Evolutionary conservation across 345 rosid species (phyloP).

Genomic region (Alliaria petiolata): DNA sequence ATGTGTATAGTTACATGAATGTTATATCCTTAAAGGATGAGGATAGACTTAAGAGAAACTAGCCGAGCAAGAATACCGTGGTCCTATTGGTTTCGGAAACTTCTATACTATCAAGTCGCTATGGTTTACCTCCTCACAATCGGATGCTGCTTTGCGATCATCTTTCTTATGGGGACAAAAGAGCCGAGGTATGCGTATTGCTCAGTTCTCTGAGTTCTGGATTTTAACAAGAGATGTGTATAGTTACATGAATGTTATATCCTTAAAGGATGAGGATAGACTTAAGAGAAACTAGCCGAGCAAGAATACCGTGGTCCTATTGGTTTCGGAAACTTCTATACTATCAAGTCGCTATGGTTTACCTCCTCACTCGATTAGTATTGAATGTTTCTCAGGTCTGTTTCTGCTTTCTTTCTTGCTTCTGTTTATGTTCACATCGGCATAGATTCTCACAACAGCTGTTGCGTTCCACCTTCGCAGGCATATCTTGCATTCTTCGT

Average conservation of each 20-base stretch:
- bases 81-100: too few relatives aligned
- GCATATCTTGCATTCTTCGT: slow-evolving; percentile 95
- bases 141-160: slow-evolving; percentile 77
- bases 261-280: slow-evolving; percentile 44
- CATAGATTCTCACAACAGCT: background rate
- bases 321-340: slow-evolving; percentile 84
- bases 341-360: slow-evolving; percentile 91
- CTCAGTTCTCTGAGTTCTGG: background rate
- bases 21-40: background rate
- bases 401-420: background rate
- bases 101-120: too few relatives aligned
- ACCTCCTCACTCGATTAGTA: slow-evolving; percentile 83
- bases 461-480: slow-evolving; percentile 39
- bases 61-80: too few relatives aligned
- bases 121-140: too few relatives aligned
- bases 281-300: slow-evolving; percentile 35
- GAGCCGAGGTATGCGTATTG: slow-evolving; percentile 69
- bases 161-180: slow-evolving; percentile 77
- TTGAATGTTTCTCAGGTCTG: slow-evolving; percentile 88
- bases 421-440: background rate
- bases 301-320: slow-evolving; percentile 78
- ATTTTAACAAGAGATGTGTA: background rate
- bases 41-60: too few relatives aligned
- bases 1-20: background rate
- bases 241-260: background rate